Evolutionary conservation across 352 stramenopile species (phyloP).

Genomic region (Phytophthora uliginosa): DNA sequence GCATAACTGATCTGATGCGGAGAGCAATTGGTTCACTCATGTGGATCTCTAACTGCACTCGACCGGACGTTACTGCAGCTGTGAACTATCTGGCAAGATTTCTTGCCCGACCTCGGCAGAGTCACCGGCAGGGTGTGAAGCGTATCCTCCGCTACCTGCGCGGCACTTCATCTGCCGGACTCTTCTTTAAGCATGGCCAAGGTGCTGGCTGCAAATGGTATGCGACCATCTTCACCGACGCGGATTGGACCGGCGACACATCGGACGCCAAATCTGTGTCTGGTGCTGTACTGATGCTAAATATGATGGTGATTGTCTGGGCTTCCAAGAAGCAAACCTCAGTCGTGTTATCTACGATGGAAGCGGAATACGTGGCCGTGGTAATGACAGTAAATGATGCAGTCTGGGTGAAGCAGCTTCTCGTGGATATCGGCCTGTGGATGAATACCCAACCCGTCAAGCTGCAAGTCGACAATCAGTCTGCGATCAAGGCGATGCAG

Average conservation of each 20-base stretch:
- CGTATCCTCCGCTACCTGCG: neutral
- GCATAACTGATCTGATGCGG: neutral
- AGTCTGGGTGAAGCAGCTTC: neutral
- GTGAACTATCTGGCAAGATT: slow-evolving; percentile 1
- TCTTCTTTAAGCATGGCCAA: neutral
- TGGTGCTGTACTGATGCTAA: neutral
- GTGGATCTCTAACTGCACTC: slow-evolving; percentile 8
- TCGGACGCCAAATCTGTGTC: neutral
- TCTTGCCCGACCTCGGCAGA: neutral
- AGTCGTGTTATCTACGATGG: neutral
- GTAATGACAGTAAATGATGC: neutral
- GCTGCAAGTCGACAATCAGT: neutral
- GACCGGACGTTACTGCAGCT: slow-evolving; percentile 1
- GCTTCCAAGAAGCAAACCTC: neutral
- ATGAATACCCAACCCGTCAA: neutral
- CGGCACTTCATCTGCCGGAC: neutral
- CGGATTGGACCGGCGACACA: neutral
- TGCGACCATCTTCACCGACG: neutral
- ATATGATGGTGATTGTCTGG: neutral
- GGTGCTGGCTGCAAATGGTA: neutral
- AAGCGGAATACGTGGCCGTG: neutral
- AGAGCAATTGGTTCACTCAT: neutral
- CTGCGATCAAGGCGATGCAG: neutral
- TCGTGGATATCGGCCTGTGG: neutral
- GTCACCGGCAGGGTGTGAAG: neutral